phyloP scores from a whole-genome alignment of 352 stramenopile genomes.

The Phytophthora uliginosa region DNA sequence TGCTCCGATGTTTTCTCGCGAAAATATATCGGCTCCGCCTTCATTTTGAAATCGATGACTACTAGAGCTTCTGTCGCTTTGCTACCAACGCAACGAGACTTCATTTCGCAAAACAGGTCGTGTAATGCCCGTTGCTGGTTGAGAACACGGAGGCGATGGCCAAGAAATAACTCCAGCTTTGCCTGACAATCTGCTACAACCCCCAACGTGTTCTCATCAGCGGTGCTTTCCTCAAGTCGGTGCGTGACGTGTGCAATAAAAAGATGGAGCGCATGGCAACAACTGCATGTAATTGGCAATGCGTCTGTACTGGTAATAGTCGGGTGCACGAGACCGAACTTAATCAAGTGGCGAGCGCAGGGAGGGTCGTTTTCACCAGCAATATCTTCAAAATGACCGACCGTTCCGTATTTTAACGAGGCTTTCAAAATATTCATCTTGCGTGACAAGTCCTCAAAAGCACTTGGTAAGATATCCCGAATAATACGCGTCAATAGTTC shows the following conservation, averaged over 20 bases:
- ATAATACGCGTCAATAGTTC: slow-evolving; percentile 1
- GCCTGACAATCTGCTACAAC: neutral
- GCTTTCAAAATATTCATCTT: slow-evolving; percentile 2
- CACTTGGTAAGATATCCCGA: slow-evolving; percentile 5
- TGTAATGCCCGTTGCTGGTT: slow-evolving; percentile 12
- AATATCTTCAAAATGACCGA: slow-evolving; percentile 2
- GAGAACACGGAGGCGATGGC: slow-evolving; percentile 9
- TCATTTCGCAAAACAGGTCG: slow-evolving; percentile 7
- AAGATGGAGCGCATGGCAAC: neutral
- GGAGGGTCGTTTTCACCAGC: neutral
- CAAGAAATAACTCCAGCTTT: slow-evolving; percentile 21
- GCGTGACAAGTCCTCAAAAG: neutral
- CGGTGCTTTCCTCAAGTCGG: neutral
- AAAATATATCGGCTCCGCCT: slow-evolving; percentile 9
- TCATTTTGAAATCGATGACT: slow-evolving; percentile 23
- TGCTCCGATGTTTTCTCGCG: slow-evolving; percentile 4
- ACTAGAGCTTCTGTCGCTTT: slow-evolving; percentile 17
- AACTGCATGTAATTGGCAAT: neutral
- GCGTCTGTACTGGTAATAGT: neutral
- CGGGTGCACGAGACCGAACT: neutral
- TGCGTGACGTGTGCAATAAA: neutral
- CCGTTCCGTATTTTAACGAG: slow-evolving; percentile 6
- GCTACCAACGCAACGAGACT: neutral
- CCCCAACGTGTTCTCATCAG: neutral
- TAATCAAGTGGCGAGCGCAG: neutral